phyloP scores from a whole-genome alignment of 768 basidiomycete genomes.

The Kwoniella sp. region DNA sequence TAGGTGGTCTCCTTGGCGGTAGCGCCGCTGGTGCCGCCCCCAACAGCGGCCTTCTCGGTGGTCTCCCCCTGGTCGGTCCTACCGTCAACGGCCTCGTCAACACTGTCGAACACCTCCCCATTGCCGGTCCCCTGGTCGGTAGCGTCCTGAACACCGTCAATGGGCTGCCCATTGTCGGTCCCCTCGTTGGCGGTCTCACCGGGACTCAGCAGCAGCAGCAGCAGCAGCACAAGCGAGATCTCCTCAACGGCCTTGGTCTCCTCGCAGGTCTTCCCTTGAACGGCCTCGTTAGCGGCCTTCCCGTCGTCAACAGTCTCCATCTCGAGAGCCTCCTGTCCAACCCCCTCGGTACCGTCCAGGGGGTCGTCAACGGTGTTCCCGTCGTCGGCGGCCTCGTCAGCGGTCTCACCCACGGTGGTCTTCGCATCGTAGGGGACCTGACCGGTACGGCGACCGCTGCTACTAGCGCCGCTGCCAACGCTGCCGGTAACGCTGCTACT shows the following conservation, averaged over 20 bases:
- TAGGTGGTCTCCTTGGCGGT: neutral
- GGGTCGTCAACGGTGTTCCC: slow-evolving; percentile 6
- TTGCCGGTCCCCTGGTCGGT: slow-evolving; percentile 14
- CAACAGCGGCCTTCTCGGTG: neutral
- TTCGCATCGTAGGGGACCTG: slow-evolving; percentile 5
- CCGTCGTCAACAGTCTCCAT: slow-evolving; percentile 7
- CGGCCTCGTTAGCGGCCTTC: slow-evolving; percentile 7
- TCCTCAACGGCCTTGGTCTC: slow-evolving; percentile 11
- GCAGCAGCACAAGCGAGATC: neutral
- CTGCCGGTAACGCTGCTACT: neutral
- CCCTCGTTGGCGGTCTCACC: slow-evolving; percentile 1
- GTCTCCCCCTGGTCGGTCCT: slow-evolving; percentile 6
- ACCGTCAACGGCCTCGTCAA: slow-evolving; percentile 6
- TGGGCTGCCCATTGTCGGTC: slow-evolving; percentile 3
- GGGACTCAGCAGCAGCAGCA: neutral
- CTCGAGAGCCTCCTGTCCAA: slow-evolving; percentile 10
- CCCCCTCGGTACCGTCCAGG: slow-evolving; percentile 7
- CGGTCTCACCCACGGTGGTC: slow-evolving; percentile 8
- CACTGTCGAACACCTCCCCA: slow-evolving; percentile 7
- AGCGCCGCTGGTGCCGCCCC: neutral
- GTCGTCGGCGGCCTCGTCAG: slow-evolving; percentile 6
- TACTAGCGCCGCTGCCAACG: slow-evolving; percentile 1
- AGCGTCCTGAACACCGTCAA: slow-evolving; percentile 2
- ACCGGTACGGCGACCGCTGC: slow-evolving; percentile 1
- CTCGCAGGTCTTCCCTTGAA: slow-evolving; percentile 10